These are phyloP conservation scores for Phlebiopsis flavidoalba DNA, from an alignment of 768 basidiomycete species.

Conservation along the genomic window DNA sequence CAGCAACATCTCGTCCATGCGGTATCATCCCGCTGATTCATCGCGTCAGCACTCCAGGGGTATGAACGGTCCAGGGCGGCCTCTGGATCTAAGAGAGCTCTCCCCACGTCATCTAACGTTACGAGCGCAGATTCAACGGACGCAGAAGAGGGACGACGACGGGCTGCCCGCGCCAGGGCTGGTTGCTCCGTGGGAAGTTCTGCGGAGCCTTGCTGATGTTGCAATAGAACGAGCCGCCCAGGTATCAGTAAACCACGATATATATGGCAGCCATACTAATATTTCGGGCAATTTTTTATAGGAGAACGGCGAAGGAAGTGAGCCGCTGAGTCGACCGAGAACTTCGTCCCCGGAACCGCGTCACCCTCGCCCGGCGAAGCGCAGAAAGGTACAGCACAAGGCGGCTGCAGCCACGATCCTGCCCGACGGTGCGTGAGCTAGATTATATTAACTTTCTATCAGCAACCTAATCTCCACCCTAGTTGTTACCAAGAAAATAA, in stretches of 20 bases:
- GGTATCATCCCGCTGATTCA: constrained; percentile 39
- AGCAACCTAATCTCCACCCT: constrained; percentile 6
- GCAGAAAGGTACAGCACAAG: constrained; percentile 66
- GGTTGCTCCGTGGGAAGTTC: constrained; percentile 83
- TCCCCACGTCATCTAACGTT: constrained; percentile 58
- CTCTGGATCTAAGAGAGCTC: constrained; percentile 53
- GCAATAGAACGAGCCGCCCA: constrained; percentile 76
- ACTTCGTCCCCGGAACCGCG: constrained; percentile 65
- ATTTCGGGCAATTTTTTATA: constrained; percentile 24
- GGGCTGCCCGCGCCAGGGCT: constrained; percentile 78
- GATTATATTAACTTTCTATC: neutral
- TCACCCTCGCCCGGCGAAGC: constrained; percentile 63
- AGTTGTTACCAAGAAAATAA: constrained; percentile 84
- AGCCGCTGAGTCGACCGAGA: constrained; percentile 69
- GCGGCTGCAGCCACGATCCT: constrained; percentile 52
- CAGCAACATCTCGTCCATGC: constrained; percentile 50
- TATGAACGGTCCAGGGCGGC: constrained; percentile 18
- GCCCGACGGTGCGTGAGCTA: constrained; percentile 58
- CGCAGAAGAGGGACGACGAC: constrained; percentile 78
- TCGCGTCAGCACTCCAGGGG: constrained; percentile 12
- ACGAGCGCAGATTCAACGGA: constrained; percentile 82
- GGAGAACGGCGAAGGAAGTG: constrained; percentile 77
- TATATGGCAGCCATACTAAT: constrained; percentile 8
- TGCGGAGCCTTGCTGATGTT: constrained; percentile 76
- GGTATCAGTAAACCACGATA: constrained; percentile 30